These are phyloP conservation scores for Brasenia schreberi DNA, from an alignment of 164 flowering plant species.

Conservation along the genomic window DNA sequence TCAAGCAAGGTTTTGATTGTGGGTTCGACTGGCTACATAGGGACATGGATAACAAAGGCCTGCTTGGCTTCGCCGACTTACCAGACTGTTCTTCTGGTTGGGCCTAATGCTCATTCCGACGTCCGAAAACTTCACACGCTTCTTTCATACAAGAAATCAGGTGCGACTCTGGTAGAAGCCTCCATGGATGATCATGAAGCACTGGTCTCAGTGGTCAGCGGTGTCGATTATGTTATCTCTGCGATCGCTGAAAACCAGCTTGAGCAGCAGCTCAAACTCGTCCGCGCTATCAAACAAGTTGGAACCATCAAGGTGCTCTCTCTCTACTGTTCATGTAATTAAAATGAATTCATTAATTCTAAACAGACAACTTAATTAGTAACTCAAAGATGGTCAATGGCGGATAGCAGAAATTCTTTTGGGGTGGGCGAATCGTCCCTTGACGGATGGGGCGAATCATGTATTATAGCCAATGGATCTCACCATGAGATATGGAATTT, in stretches of 20 bases:
- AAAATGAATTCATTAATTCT: no score
- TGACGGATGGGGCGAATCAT: no score
- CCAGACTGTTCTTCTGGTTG: not conserved
- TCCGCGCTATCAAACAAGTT: slow-evolving; percentile 60
- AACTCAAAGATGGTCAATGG: no score
- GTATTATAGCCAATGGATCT: no score
- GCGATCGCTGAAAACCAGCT: slow-evolving; percentile 54
- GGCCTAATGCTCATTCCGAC: slow-evolving; percentile 6
- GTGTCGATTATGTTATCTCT: slow-evolving; percentile 26
- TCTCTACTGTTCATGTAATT: no score
- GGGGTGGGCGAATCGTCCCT: no score
- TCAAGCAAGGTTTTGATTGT: not conserved
- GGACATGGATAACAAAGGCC: not conserved
- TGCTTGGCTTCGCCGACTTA: not conserved
- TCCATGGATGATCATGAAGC: slow-evolving; percentile 35
- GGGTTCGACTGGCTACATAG: not conserved
- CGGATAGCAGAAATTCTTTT: no score
- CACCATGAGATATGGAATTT: no score
- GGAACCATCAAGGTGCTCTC: slow-evolving; percentile 43
- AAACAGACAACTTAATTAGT: no score
- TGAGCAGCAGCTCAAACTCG: slow-evolving; percentile 47
- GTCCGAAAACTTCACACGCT: slow-evolving; percentile 41
- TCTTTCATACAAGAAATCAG: slow-evolving; percentile 23
- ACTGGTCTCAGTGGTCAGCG: slow-evolving; percentile 47
- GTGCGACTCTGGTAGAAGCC: slow-evolving; percentile 12